These are phyloP conservation scores for Barnettozyma pratensis DNA, from an alignment of 805 yeast genomes.

Conservation along the genomic window DNA sequence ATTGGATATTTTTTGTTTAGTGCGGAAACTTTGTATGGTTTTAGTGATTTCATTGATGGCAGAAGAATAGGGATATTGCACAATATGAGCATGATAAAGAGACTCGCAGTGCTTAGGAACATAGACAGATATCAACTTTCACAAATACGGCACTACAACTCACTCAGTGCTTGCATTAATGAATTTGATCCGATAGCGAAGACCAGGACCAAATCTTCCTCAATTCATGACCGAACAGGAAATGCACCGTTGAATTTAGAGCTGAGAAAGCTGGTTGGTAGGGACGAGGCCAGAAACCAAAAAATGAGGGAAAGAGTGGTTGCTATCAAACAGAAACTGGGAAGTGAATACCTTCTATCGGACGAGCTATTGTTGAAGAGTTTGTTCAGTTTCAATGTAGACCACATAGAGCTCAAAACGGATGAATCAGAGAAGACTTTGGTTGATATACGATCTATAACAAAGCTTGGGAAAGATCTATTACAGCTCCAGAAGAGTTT, in stretches of 20 bases:
- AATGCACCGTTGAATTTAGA: not conserved
- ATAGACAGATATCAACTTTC: not conserved
- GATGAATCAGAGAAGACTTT: not conserved
- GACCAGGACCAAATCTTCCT: not conserved
- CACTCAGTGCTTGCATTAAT: not conserved
- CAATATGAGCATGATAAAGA: not conserved
- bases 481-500: constrained; percentile 10
- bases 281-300: not conserved
- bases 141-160: constrained; percentile 5
- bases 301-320: not conserved
- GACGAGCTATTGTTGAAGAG: constrained; percentile 11
- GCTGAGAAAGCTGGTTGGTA: not conserved
- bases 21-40: too few species aligned
- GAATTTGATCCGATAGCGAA: constrained; percentile 1
- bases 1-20: too few species aligned
- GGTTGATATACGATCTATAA: constrained; percentile 4
- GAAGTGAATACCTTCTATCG: constrained; percentile 4
- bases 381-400: constrained; percentile 8
- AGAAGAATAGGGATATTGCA: too few species aligned
- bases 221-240: not conserved
- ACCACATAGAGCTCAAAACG: constrained; percentile 2
- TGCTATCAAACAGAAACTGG: not conserved
- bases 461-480: constrained; percentile 7
- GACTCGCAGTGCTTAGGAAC: not conserved
- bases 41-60: too few species aligned